Conservation (phyloP, 768 basidiomycete genomes). For the Phaffia tasmanica region DNA sequence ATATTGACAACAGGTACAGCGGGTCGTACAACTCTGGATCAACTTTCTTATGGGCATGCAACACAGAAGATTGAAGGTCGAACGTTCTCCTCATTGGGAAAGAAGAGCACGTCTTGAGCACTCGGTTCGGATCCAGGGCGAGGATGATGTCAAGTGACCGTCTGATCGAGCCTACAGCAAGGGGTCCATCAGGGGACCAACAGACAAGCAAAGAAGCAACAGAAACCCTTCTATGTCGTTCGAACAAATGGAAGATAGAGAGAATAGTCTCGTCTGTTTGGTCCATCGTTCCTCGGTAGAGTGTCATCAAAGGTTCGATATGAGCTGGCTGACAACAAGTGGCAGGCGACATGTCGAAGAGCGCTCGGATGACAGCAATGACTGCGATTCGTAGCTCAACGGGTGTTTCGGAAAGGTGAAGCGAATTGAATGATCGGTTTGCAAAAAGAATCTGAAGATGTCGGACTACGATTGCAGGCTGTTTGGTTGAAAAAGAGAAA, state of each 20-base stretch:
- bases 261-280: slow-evolving; percentile 56
- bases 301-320: slow-evolving; percentile 58
- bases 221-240: slow-evolving; percentile 56
- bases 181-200: slow-evolving; percentile 51
- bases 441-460: slow-evolving; percentile 65
- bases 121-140: slow-evolving; percentile 54
- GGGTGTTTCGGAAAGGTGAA: slow-evolving; percentile 27
- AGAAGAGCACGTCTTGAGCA: slow-evolving; percentile 58
- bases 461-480: slow-evolving; percentile 64
- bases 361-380: slow-evolving; percentile 48
- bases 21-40: slow-evolving; percentile 57
- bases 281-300: slow-evolving; percentile 68
- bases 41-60: slow-evolving; percentile 31
- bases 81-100: slow-evolving; percentile 59
- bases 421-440: slow-evolving; percentile 48
- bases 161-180: slow-evolving; percentile 37
- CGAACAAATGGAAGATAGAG: slow-evolving; percentile 67
- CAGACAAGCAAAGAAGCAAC: slow-evolving; percentile 51
- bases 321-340: slow-evolving; percentile 80
- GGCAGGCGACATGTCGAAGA: slow-evolving; percentile 65
- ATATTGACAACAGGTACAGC: slow-evolving; percentile 57
- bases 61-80: slow-evolving; percentile 27
- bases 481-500: not conserved
- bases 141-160: slow-evolving; percentile 54
- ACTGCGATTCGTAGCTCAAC: slow-evolving; percentile 43